A percentile compares a stretch with the other conserved stretches of the same genome.
Evolutionary conservation across 2,329 filamentous ascomycete genomes (phyloP).

Genomic region (Hymenoscyphus repandus): DNA sequence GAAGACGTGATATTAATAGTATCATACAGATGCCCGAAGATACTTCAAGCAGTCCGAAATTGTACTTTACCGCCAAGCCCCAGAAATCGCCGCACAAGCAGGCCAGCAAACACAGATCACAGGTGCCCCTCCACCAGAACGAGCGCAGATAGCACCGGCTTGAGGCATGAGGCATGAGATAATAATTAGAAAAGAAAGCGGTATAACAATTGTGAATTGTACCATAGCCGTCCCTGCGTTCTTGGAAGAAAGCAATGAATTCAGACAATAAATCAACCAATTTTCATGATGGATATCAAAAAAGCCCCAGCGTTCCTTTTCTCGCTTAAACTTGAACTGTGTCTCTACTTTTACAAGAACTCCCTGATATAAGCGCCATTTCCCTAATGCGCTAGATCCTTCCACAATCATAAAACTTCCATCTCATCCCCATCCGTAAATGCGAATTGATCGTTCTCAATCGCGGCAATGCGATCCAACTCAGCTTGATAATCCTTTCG

Average conservation of each 20-base stretch:
- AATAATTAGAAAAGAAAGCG: neutral
- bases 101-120: constrained; percentile 32
- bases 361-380: neutral
- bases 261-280: constrained; percentile 1
- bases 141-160: constrained; percentile 19
- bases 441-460: constrained; percentile 85
- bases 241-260: constrained; percentile 1
- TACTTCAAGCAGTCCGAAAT: constrained; percentile 99
- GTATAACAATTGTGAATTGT: constrained; percentile 17
- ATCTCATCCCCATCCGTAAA: constrained; percentile 48
- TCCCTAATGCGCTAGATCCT: neutral
- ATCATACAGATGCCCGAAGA: constrained; percentile 72
- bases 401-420: constrained; percentile 32
- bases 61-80: constrained; percentile 82
- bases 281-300: constrained; percentile 9
- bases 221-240: constrained; percentile 18
- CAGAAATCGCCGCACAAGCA: constrained; percentile 42
- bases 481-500: constrained; percentile 86
- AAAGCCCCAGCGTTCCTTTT: neutral
- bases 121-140: constrained; percentile 30
- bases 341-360: constrained; percentile 10
- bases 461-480: constrained; percentile 79
- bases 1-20: constrained; percentile 8
- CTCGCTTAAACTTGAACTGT: constrained; percentile 1
- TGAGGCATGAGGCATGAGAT: constrained; percentile 4